These are phyloP conservation scores for Aspergillus piperis DNA, from an alignment of 2,329 filamentous ascomycete species.

Conservation along the genomic window DNA sequence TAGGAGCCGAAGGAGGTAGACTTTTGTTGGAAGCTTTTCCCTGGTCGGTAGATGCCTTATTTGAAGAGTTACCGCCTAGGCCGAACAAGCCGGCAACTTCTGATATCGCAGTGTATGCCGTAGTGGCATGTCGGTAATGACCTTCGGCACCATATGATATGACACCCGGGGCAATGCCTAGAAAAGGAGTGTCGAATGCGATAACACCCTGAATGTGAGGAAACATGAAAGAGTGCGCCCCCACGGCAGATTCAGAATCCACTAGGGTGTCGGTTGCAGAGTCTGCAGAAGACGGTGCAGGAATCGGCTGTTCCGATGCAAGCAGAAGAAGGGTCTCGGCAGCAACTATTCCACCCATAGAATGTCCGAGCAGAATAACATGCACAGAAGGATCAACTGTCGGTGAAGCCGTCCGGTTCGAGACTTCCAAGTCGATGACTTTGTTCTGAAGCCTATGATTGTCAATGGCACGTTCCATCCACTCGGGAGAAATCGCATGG, in stretches of 20 bases:
- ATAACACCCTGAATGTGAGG: conserved; percentile 88
- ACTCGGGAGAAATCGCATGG: background rate
- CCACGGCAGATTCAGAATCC: conserved; percentile 21
- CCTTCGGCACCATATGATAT: conserved; percentile 68
- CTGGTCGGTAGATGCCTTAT: conserved; percentile 12
- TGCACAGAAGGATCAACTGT: conserved; percentile 84
- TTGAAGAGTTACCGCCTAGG: conserved; percentile 53
- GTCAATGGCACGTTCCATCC: background rate
- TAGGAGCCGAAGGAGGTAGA: conserved; percentile 33
- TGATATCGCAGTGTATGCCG: conserved; percentile 68
- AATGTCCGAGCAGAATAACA: conserved; percentile 81
- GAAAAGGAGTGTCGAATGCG: conserved; percentile 90
- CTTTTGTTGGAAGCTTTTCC: conserved; percentile 23
- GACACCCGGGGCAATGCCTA: conserved; percentile 54
- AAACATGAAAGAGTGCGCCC: conserved; percentile 70
- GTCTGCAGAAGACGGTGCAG: conserved; percentile 32
- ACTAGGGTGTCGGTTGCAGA: conserved; percentile 2
- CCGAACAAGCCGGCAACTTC: conserved; percentile 65
- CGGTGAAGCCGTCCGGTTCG: conserved; percentile 74
- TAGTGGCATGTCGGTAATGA: conserved; percentile 74
- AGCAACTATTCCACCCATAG: conserved; percentile 91
- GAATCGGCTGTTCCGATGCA: conserved; percentile 62
- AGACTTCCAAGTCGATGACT: conserved; percentile 92
- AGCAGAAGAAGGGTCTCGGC: conserved; percentile 82
- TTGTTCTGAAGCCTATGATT: conserved; percentile 74